Percentiles rank a stretch among this genome's conserved stretches.
Evolutionary conservation across 805 yeast genomes (phyloP).

Genomic region (Myxozyma vanderwaltii): DNA sequence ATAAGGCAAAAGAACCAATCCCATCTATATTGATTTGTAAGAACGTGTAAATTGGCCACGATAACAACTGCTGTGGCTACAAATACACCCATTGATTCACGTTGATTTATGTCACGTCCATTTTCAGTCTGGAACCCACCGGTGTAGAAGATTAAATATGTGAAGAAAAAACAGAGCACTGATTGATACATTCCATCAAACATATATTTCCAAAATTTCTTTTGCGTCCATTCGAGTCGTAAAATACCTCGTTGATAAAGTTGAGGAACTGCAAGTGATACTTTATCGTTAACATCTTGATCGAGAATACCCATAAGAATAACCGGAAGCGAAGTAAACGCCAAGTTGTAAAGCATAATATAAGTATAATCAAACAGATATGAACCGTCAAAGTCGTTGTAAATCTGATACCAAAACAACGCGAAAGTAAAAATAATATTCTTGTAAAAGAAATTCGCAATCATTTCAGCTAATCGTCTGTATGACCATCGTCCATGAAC

Average conservation of each 20-base stretch:
- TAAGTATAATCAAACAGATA: slow-evolving; percentile 77
- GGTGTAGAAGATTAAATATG: slow-evolving; percentile 57
- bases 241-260: slow-evolving; percentile 68
- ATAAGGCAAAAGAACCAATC: slow-evolving; percentile 66
- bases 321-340: slow-evolving; percentile 78
- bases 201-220: slow-evolving; percentile 63
- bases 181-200: slow-evolving; percentile 74
- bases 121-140: slow-evolving; percentile 48
- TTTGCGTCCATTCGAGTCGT: slow-evolving; percentile 62
- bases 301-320: slow-evolving; percentile 71
- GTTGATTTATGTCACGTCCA: slow-evolving; percentile 63
- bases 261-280: slow-evolving; percentile 69
- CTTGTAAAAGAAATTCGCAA: slow-evolving; percentile 77
- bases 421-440: slow-evolving; percentile 73
- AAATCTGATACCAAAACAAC: slow-evolving; percentile 76
- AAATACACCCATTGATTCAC: slow-evolving; percentile 71
- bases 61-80: slow-evolving; percentile 63
- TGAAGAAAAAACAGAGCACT: slow-evolving; percentile 66
- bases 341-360: slow-evolving; percentile 76
- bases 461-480: slow-evolving; percentile 71
- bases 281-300: slow-evolving; percentile 70
- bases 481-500: slow-evolving; percentile 89
- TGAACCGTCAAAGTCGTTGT: slow-evolving; percentile 69
- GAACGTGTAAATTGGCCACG: slow-evolving; percentile 65
- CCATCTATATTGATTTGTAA: slow-evolving; percentile 74